Base-by-base conservation (phyloP, 148 eudicot species). In the Fagopyrum tataricum region DNA sequence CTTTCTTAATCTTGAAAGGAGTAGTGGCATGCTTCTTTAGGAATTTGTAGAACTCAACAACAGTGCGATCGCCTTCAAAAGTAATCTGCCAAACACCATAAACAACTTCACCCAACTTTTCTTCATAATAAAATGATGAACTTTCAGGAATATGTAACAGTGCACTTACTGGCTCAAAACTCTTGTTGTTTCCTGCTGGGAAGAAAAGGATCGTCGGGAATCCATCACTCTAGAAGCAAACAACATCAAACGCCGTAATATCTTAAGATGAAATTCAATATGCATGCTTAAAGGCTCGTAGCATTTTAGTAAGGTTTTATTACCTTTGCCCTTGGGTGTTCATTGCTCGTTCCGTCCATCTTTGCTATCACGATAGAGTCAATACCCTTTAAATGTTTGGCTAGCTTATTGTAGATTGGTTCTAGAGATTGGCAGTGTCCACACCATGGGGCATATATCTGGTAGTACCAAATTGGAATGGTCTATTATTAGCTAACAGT, bases 111-210 rank as follows among this genome's bases (percentile, higher is more conserved):
- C 46, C 20, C 52, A 42, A 20, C 1, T 23, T 42, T 51, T 42
- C 26, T 46, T 7, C 31, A 43, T 56, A 42, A 49, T 23, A 55
- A 73, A 7, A 21, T 8, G 71, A 42, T 21, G 13, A 69, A 77
- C 69, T 59, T 15, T 9, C 40, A 73, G 1, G 5, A 6, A 20
- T 39, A 21, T 47, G 58, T 18, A 18, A 56, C 75, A 31, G 7
- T n/a, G 24, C 41, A 73, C 97, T 86, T 42, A 93, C 98, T 75
- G 98, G 95, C 48, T 89, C 92, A 76, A 84, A 87, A 74, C 86
- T 89, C 87, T 93, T 91, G 74, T 93, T 91, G 74, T 89, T 89
- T 74, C 97, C 98, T 46, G 97, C 97, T 5, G 95, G 95, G 81
- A 81, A 93, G 90, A 93, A 90, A 47, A 88, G 87, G 74, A 88